Conservation (phyloP, 2,329 filamentous ascomycete genomes). For the Penicillium sp. region DNA sequence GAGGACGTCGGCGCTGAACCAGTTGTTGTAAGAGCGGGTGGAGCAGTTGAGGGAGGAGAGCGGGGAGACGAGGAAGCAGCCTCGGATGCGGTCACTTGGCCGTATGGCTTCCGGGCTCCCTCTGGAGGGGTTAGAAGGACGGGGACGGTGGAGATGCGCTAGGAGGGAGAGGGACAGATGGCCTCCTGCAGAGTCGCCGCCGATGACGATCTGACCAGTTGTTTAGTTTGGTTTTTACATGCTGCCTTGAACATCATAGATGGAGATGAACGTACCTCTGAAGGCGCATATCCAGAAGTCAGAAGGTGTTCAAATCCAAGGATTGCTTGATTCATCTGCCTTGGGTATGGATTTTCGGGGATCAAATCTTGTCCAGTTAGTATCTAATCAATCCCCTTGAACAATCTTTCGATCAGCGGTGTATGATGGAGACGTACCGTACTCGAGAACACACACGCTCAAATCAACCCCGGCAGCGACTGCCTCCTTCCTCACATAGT, state of each 20-base stretch:
- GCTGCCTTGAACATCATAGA: not conserved
- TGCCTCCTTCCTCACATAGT: slow-evolving; percentile 20
- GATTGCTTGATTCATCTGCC: slow-evolving; percentile 27
- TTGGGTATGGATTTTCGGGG: slow-evolving; percentile 24
- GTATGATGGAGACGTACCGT: slow-evolving; percentile 13
- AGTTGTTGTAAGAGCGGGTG: slow-evolving; percentile 18
- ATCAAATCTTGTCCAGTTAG: slow-evolving; percentile 21
- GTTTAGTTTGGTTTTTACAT: not conserved
- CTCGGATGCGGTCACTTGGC: not conserved
- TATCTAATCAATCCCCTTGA: not conserved
- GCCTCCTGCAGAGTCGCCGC: slow-evolving; percentile 31
- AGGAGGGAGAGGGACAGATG: slow-evolving; percentile 26
- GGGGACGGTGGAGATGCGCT: not conserved
- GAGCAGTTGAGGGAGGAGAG: slow-evolving; percentile 23
- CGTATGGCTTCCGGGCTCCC: not conserved
- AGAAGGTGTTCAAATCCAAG: slow-evolving; percentile 25
- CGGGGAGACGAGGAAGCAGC: slow-evolving; percentile 28
- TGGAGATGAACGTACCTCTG: slow-evolving; percentile 14
- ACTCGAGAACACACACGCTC: slow-evolving; percentile 24
- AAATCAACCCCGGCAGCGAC: slow-evolving; percentile 16
- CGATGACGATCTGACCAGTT: slow-evolving; percentile 26
- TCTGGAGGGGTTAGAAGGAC: not conserved
- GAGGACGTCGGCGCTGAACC: slow-evolving; percentile 23
- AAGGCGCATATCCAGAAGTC: slow-evolving; percentile 18
- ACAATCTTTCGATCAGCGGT: not conserved